phyloP scores from a whole-genome alignment of 441 rosid species.

The Manihot esculenta region DNA sequence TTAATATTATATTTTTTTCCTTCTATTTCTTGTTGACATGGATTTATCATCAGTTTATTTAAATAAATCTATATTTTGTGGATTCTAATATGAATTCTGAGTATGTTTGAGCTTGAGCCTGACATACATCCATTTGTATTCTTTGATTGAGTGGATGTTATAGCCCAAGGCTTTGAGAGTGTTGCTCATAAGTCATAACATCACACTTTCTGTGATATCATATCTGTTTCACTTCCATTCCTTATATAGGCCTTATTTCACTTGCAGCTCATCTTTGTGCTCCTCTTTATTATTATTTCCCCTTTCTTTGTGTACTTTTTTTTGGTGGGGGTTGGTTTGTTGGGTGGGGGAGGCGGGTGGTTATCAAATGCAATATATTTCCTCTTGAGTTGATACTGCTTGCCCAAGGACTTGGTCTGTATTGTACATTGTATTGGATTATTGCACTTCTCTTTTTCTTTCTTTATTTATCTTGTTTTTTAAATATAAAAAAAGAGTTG shows the following conservation, averaged over 20 bases:
- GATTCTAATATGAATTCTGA: background rate
- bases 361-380: background rate
- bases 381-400: background rate
- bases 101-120: background rate
- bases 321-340: background rate
- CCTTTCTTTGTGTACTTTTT: background rate
- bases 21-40: background rate
- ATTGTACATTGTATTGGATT: background rate
- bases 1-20: background rate
- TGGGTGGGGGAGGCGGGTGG: too few relatives aligned
- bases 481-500: background rate
- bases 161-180: background rate
- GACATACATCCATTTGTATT: background rate
- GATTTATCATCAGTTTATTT: background rate
- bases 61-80: background rate
- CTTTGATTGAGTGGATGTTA: background rate
- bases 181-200: background rate
- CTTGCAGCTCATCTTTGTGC: too few relatives aligned
- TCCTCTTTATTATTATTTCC: too few relatives aligned
- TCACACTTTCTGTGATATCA: background rate
- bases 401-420: background rate
- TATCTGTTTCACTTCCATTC: too few relatives aligned
- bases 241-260: background rate
- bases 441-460: conserved; percentile 12
- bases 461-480: background rate